A percentile compares a stretch with the other conserved stretches of the same genome.
Evolutionary conservation across 345 rosid genomes (phyloP).

Genomic region (Mallotus nudiflorus): DNA sequence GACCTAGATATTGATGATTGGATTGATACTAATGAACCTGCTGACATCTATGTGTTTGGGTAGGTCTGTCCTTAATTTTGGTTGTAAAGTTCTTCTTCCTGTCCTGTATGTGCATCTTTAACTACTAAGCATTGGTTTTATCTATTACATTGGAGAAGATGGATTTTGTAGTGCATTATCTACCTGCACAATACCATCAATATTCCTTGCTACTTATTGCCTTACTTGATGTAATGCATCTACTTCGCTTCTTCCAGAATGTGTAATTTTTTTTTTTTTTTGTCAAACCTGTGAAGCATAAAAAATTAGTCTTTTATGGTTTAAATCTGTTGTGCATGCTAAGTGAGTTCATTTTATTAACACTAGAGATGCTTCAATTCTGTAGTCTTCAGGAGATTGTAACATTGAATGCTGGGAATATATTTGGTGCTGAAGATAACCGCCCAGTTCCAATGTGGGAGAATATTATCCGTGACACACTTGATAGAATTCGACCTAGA

Average conservation of each 20-base stretch:
- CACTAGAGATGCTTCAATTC: constrained; percentile 15
- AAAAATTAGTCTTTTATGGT: neutral
- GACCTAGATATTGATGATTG: constrained; percentile 89
- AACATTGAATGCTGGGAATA: constrained; percentile 90
- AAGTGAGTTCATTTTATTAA: constrained; percentile 17
- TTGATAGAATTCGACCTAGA: constrained; percentile 57
- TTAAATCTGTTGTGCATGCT: neutral
- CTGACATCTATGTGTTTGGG: constrained; percentile 90
- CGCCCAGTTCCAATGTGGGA: constrained; percentile 85
- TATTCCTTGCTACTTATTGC: neutral
- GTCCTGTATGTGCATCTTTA: neutral
- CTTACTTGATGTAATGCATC: neutral
- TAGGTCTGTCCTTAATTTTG: constrained; percentile 26
- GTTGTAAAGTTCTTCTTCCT: constrained; percentile 1
- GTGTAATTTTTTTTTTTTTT: neutral
- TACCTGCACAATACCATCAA: neutral
- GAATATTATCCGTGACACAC: constrained; percentile 71
- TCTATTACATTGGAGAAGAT: neutral
- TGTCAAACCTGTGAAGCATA: neutral
- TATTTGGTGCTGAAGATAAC: constrained; percentile 90
- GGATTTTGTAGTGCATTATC: neutral
- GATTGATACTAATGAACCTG: constrained; percentile 71
- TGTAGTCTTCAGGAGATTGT: constrained; percentile 90
- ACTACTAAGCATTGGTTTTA: constrained; percentile 1
- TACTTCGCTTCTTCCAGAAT: neutral